Conservation (phyloP, 1,284 basidiomycete species). For the Marasmius tenuissimus region DNA sequence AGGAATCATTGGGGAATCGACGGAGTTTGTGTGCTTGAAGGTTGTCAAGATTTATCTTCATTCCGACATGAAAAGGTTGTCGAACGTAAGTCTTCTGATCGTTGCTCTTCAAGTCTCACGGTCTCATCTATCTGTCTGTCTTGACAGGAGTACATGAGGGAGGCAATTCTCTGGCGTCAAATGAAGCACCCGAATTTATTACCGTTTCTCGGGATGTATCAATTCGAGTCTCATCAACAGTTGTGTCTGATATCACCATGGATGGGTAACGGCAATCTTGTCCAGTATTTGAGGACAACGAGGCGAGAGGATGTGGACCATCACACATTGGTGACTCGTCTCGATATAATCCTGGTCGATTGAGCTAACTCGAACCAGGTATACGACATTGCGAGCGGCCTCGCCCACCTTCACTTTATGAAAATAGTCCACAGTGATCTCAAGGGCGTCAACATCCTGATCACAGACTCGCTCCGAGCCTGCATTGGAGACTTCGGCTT, state of each 20-base stretch:
- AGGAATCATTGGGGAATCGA: not conserved
- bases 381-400: not conserved
- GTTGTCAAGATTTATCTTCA: not conserved
- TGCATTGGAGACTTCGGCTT: not conserved
- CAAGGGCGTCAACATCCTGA: not conserved
- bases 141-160: not conserved
- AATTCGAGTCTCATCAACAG: constrained; percentile 8
- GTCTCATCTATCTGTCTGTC: not conserved
- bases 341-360: not conserved
- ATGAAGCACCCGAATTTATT: constrained; percentile 2
- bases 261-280: constrained; percentile 6
- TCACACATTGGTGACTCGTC: not conserved
- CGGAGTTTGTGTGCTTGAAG: not conserved
- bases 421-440: not conserved
- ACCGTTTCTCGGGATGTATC: constrained; percentile 2
- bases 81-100: not conserved
- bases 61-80: not conserved
- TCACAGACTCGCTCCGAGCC: not conserved
- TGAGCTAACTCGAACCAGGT: not conserved
- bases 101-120: not conserved
- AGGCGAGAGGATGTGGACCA: not conserved
- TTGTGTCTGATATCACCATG: constrained; percentile 7
- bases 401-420: not conserved
- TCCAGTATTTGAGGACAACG: not conserved
- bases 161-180: not conserved